These are phyloP conservation scores for Theileria annulata DNA, from an alignment of 169 alveolate genomes.

Conservation along the genomic window DNA sequence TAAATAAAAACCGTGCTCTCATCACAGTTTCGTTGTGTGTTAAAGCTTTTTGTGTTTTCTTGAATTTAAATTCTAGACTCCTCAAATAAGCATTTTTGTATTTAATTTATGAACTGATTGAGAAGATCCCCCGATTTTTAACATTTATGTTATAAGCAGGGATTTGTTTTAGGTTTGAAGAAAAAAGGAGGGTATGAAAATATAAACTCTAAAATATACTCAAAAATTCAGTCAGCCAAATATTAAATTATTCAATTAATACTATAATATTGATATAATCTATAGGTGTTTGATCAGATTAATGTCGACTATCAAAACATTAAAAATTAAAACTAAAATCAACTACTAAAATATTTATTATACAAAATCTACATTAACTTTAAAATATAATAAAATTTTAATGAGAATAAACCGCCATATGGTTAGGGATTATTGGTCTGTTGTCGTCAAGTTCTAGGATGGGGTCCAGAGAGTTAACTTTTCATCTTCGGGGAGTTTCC, in stretches of 20 bases:
- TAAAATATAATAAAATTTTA: neutral
- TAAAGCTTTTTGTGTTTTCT: neutral
- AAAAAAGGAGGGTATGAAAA: neutral
- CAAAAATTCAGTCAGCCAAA: neutral
- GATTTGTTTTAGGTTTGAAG: neutral
- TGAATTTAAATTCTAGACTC: neutral
- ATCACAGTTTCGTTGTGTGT: neutral
- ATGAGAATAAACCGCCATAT: neutral
- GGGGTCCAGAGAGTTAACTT: conserved; percentile 27
- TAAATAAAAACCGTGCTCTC: neutral
- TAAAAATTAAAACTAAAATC: neutral
- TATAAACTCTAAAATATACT: too few relatives aligned
- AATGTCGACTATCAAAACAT: neutral
- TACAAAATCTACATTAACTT: conserved; percentile 5
- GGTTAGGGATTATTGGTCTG: neutral
- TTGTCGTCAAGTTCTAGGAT: neutral
- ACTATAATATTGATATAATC: neutral
- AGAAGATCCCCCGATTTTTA: neutral
- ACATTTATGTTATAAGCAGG: conserved; percentile 1
- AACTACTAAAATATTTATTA: neutral
- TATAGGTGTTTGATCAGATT: neutral
- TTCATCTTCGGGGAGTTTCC: conserved; percentile 57
- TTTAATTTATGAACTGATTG: neutral
- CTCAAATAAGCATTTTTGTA: neutral
- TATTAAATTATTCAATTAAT: too few relatives aligned